These are phyloP conservation scores for Helianthus tuberosus DNA, from an alignment of 129 eudicot species.

Conservation along the genomic window DNA sequence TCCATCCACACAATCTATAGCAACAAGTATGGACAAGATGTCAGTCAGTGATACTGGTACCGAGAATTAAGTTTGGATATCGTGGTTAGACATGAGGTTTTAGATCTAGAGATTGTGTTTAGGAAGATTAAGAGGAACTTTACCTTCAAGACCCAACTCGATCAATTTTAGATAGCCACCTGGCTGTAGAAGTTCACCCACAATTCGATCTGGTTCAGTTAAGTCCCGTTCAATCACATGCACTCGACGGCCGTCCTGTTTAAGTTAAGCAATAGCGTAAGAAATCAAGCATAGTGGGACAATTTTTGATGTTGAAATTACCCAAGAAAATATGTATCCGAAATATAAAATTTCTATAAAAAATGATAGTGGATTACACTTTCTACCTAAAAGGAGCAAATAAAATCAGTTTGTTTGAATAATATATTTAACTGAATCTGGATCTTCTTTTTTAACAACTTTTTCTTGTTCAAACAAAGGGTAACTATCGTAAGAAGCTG, in stretches of 20 bases:
- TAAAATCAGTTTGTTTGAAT: conserved; percentile 4
- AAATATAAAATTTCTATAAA: not conserved
- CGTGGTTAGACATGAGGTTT: not conserved
- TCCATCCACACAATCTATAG: conserved; percentile 56
- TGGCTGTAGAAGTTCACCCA: conserved; percentile 85
- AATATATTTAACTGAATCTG: not conserved
- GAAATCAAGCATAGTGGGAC: not conserved
- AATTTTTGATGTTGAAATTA: not conserved
- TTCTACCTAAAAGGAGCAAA: not conserved
- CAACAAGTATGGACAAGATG: not conserved
- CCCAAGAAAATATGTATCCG: not conserved
- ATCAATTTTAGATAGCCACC: conserved; percentile 77
- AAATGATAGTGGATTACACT: not conserved
- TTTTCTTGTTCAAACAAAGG: conserved; percentile 13
- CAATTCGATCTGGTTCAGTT: conserved; percentile 72
- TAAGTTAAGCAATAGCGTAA: conserved; percentile 10
- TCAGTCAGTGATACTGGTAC: not conserved
- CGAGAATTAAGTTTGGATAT: not conserved
- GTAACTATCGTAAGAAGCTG: conserved; percentile 1
- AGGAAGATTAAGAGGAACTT: not conserved
- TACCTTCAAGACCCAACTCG: conserved; percentile 88
- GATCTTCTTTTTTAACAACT: conserved; percentile 9
- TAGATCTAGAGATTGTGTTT: conserved; percentile 2
- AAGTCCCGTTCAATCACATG: conserved; percentile 80
- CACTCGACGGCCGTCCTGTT: conserved; percentile 76